These are phyloP conservation scores for Kappamyces sp. DNA, from an alignment of 192 early-diverging fungal species.

Conservation along the genomic window DNA sequence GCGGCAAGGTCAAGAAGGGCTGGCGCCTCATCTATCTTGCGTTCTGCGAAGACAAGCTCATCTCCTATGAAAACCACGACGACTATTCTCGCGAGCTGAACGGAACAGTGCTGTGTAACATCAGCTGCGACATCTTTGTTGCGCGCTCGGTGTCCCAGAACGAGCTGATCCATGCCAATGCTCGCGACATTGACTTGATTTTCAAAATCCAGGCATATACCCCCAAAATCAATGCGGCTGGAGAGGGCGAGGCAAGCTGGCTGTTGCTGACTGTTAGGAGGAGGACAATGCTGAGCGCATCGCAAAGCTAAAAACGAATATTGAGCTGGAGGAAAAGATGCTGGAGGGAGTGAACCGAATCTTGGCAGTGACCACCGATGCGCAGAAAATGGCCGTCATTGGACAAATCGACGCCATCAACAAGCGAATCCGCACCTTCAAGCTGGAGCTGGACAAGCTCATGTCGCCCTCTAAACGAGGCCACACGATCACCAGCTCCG, in stretches of 20 bases:
- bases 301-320: conserved; percentile 30
- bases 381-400: conserved; percentile 22
- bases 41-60: conserved; percentile 32
- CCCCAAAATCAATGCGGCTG: background rate
- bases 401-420: conserved; percentile 32
- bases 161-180: conserved; percentile 48
- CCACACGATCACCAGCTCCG: background rate
- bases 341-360: conserved; percentile 36
- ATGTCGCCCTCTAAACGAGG: background rate
- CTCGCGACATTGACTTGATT: conserved; percentile 45
- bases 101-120: conserved; percentile 31
- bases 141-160: conserved; percentile 39
- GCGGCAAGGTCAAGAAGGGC: conserved; percentile 45
- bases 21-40: conserved; percentile 38
- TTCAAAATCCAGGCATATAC: conserved; percentile 44
- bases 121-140: conserved; percentile 42
- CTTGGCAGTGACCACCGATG: conserved; percentile 29
- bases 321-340: conserved; percentile 45
- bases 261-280: too few species aligned
- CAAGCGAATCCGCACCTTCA: conserved; percentile 23
- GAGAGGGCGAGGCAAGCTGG: background rate
- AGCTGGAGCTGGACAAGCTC: conserved; percentile 28
- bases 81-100: conserved; percentile 24
- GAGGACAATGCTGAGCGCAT: conserved; percentile 23
- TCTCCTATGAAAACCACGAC: conserved; percentile 35